phyloP scores from a whole-genome alignment of 176 grass and related monocot genomes.

The Tuctoria greenei region DNA sequence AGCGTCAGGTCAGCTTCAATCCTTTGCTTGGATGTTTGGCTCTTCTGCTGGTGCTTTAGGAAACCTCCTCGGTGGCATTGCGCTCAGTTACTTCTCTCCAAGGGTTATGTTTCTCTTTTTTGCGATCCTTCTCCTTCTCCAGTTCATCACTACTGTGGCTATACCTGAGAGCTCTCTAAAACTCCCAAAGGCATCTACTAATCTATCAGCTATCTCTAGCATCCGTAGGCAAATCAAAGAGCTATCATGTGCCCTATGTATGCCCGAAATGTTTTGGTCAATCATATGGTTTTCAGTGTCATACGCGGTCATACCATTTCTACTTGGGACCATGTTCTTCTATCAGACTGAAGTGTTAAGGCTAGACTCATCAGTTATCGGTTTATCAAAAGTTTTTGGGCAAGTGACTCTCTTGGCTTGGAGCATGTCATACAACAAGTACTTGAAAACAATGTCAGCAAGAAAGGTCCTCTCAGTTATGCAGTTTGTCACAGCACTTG shows the following conservation, averaged over 20 bases:
- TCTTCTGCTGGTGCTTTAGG: conserved; percentile 82
- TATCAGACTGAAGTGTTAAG: conserved; percentile 86
- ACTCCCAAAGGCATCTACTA: conserved; percentile 59
- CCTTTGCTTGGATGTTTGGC: conserved; percentile 84
- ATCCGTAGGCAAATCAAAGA: conserved; percentile 80
- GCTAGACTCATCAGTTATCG: conserved; percentile 80
- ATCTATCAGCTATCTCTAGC: conserved; percentile 45
- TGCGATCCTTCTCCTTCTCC: conserved; percentile 67
- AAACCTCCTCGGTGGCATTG: conserved; percentile 86
- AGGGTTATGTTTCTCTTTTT: conserved; percentile 80
- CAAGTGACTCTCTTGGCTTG: conserved; percentile 71
- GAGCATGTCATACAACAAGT: conserved; percentile 84
- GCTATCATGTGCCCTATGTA: conserved; percentile 49
- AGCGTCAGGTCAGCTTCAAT: conserved; percentile 74
- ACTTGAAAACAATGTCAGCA: conserved; percentile 64
- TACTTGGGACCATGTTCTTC: conserved; percentile 93
- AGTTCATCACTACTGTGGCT: conserved; percentile 60
- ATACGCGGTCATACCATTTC: conserved; percentile 71
- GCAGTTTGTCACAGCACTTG: conserved; percentile 56
- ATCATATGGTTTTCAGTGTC: conserved; percentile 81
- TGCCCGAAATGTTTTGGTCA: conserved; percentile 64
- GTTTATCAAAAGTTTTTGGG: conserved; percentile 88
- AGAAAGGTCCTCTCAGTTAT: conserved; percentile 64
- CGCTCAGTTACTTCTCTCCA: conserved; percentile 65
- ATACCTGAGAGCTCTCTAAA: conserved; percentile 78